These are phyloP conservation scores for Phtheirospermum japonicum DNA, from an alignment of 257 asterid species.

Conservation along the genomic window DNA sequence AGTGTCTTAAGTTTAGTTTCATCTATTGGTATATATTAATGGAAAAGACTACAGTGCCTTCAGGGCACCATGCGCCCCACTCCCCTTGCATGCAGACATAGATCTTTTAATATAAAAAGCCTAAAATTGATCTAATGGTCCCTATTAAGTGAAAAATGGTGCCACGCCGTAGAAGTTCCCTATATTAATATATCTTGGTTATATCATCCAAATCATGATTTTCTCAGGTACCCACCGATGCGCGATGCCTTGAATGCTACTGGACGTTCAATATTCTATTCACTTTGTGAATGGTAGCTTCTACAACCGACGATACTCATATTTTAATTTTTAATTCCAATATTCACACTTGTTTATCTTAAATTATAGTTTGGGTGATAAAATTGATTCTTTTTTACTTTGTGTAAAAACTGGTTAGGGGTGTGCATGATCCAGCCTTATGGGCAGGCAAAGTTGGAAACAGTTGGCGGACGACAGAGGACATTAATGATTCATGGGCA, in stretches of 20 bases:
- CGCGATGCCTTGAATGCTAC: slow-evolving; percentile 92
- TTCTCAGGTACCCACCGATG: slow-evolving; percentile 92
- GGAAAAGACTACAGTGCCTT: too few species aligned
- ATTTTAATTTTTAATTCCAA: not conserved
- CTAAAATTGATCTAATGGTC: too few species aligned
- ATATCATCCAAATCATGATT: slow-evolving; percentile 14
- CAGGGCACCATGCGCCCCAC: too few species aligned
- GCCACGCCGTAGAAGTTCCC: too few species aligned
- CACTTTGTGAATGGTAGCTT: slow-evolving; percentile 87
- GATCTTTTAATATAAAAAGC: too few species aligned
- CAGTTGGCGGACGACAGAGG: slow-evolving; percentile 96
- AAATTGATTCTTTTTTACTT: slow-evolving; percentile 8
- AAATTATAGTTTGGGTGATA: not conserved
- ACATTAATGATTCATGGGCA: slow-evolving; percentile 95
- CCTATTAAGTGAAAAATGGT: too few species aligned
- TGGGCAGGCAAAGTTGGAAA: slow-evolving; percentile 91
- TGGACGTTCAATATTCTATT: slow-evolving; percentile 79
- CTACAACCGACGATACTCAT: slow-evolving; percentile 1
- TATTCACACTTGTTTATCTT: not conserved
- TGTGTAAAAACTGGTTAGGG: slow-evolving; percentile 48
- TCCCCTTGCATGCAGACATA: too few species aligned
- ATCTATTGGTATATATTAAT: not conserved
- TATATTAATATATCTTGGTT: slow-evolving; percentile 10
- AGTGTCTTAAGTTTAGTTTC: slow-evolving; percentile 14
- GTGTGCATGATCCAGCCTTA: slow-evolving; percentile 79